Evolutionary conservation across 257 asterid genomes (phyloP), one percentile per base, ranked within the genome.

Genomic region (Parsonsia alboflavescens): DNA sequence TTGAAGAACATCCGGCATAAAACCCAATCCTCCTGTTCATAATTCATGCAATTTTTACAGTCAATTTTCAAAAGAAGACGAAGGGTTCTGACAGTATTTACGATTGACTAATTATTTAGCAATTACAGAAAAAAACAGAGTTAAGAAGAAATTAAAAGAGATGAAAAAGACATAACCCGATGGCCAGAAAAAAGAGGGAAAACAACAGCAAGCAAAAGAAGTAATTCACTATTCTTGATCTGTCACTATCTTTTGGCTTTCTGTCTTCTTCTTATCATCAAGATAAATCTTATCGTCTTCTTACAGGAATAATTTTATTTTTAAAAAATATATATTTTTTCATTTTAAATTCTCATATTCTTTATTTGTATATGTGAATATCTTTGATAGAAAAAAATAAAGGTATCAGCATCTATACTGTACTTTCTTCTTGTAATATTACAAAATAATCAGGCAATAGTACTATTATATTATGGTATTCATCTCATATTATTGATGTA

Each of bases 11-110:
- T 85, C 77, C 96, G 85, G 75, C 98, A 93, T 46, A 93, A 79
- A 46, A 93, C 98, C 98, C 98, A 93, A 76, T 93, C 97, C 70
- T 86, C 93, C 93, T 89, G 91, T 58, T 73, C 46, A 42, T 63
- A 33, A 33, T 33, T 24, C 63, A 80, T 21, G 13, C 59, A 68
- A 45, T 5, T 5, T 42, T 22, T 33, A 33, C 39, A 33, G 39
- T 33, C 39, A 33, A 33, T 33, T 33, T 33, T 33, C 39, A 33
- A 33, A 33, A 33, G 39, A 33, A 33, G 39, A 33, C 39, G n/a
- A 33, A 33, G 39, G 39, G 39, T 33, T 33, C 39, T 33, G 2
- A 33, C 39, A 33, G 39, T 33, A 33, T 33, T 33, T 33, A 33
- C 39, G 39, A 33, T 33, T 33, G 39, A 33, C 39, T 33, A 33